phyloP scores from a whole-genome alignment of 1,284 basidiomycete genomes.

The Apiotrichum sp. region DNA sequence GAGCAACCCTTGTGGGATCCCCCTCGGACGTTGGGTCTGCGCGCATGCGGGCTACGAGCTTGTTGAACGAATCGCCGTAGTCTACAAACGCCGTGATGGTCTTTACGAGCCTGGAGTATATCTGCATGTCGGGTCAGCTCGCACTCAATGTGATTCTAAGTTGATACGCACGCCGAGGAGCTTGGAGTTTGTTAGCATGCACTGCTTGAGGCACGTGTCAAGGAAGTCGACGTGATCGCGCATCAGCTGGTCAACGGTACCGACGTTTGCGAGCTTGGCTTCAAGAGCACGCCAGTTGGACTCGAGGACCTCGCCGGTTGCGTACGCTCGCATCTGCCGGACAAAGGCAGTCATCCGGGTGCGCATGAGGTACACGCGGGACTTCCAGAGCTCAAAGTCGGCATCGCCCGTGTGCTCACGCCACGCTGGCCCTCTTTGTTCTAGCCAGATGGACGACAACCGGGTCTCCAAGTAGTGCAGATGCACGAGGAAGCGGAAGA shows the following conservation, averaged over 20 bases:
- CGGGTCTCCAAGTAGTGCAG: conserved; percentile 78
- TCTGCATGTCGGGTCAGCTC: conserved; percentile 49
- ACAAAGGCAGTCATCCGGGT: conserved; percentile 88
- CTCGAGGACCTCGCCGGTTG: conserved; percentile 89
- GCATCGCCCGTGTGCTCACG: conserved; percentile 49
- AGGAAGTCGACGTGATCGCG: conserved; percentile 89
- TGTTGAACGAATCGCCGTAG: conserved; percentile 51
- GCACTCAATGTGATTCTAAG: no score
- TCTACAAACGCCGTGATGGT: conserved; percentile 81
- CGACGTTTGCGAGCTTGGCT: conserved; percentile 71
- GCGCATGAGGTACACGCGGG: conserved; percentile 72
- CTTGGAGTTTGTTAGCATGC: conserved; percentile 88
- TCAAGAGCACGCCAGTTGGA: conserved; percentile 81
- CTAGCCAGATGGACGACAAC: conserved; percentile 82
- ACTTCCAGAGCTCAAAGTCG: conserved; percentile 73
- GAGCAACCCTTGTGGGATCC: conserved; percentile 49
- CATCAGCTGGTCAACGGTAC: conserved; percentile 85
- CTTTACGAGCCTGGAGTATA: conserved; percentile 72
- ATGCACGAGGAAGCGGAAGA: conserved; percentile 79
- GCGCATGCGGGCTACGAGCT: conserved; percentile 53
- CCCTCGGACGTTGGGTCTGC: conserved; percentile 50
- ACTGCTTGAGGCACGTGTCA: conserved; percentile 91
- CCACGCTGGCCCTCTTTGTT: conserved; percentile 64
- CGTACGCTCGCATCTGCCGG: conserved; percentile 84
- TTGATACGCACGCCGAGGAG: conserved; percentile 62